Evolutionary conservation across 805 yeast genomes (phyloP).

Genomic region (Saccharomycopsis malanga): DNA sequence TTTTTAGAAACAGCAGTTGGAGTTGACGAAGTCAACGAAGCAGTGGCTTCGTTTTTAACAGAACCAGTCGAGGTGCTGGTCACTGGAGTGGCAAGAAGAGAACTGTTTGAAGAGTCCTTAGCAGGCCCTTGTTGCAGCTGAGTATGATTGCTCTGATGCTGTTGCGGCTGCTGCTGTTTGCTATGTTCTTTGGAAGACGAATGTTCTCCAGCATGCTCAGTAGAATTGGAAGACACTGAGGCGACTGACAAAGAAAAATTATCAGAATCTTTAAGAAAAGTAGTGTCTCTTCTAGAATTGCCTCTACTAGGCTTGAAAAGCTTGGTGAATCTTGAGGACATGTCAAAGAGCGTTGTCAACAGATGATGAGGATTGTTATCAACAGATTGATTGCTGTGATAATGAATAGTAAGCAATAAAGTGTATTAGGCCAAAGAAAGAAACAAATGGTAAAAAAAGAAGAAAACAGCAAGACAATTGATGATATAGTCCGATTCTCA

Average conservation of each 20-base stretch:
- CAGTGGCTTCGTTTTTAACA: neutral
- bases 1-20: neutral
- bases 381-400: too few relatives aligned
- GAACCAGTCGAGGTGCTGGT: neutral
- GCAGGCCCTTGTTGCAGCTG: neutral
- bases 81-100: neutral
- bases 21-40: neutral
- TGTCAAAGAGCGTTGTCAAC: neutral
- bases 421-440: too few relatives aligned
- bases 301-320: conserved; percentile 18
- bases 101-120: neutral
- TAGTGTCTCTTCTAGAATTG: conserved; percentile 2
- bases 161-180: neutral
- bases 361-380: too few relatives aligned
- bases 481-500: too few relatives aligned
- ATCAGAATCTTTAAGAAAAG: conserved; percentile 12
- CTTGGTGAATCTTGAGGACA: conserved; percentile 21
- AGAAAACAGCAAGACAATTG: too few relatives aligned
- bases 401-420: too few relatives aligned
- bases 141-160: neutral
- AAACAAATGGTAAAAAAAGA: too few relatives aligned
- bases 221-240: conserved; percentile 7
- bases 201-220: conserved; percentile 7
- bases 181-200: neutral
- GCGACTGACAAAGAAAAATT: conserved; percentile 13